Evolutionary conservation across 179 eudicot genomes (phyloP), one percentile per base, ranked within the genome.

Genomic region (Spinacia oleracea): DNA sequence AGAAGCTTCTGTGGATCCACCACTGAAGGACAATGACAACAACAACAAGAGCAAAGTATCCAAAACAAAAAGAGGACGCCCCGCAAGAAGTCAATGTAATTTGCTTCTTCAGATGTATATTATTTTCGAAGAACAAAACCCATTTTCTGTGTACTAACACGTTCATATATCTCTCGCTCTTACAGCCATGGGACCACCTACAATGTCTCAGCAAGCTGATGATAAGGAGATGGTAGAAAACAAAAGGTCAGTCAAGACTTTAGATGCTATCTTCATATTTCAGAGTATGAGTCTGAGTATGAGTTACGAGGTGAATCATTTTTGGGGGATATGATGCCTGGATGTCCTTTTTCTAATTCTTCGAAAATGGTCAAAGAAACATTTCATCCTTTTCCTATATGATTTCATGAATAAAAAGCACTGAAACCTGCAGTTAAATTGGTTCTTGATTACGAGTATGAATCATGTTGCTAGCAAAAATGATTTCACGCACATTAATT

Each of bases 131-230:
- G n/a, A n/a, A n/a, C 20, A 18, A 21, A 29, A 10, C 0, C 15
- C 8, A 3, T 34, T 9, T 27, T 18, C 23, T 59, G 53, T 69
- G 23, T 23, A 43, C 55, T 72, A 45, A 71, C 56, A 45, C 23
- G 43, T 58, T 69, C 27, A 45, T 64, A 15, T 62, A 29, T 45
- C 45, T 18, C 66, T 21, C 45, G 18, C 66, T 21, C 29, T 76
- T 79, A 23, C 80, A 83, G 85, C 83, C 63, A 25, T 79, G 78
- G 85, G n/a, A n/a, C n/a, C 78, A 55, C 70, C 82, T 43, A 75
- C 80, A 43, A 75, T 53, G 25, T 70, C 77, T 79, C 82, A 71
- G 51, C 80, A 75, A 62, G 70, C 76, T 70, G 74, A 16, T 32
- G 80, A 64, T n/a, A 71, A 64, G 50, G 85, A 83, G 56, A 64